Conservation (phyloP, 208 protist genomes). For the Leishmania major region DNA sequence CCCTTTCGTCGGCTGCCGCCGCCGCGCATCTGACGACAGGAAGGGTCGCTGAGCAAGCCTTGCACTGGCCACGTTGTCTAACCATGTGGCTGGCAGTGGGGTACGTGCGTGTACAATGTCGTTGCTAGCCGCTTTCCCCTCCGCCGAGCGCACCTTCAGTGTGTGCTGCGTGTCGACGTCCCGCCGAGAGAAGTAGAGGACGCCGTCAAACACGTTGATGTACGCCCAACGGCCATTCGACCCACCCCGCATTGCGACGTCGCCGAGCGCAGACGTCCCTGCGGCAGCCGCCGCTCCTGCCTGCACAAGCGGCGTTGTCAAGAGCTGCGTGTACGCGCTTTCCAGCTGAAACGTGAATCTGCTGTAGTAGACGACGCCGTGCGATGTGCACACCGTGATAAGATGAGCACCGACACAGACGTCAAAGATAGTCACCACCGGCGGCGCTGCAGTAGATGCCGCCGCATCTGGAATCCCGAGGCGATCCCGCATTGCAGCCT, state of each 20-base stretch:
- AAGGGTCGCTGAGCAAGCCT: too few relatives aligned
- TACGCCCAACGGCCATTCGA: slow-evolving; percentile 34
- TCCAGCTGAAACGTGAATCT: slow-evolving; percentile 16
- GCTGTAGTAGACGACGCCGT: slow-evolving; percentile 35
- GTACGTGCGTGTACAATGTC: slow-evolving; percentile 67
- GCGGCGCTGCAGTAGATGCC: not conserved
- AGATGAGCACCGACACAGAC: slow-evolving; percentile 33
- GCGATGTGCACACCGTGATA: slow-evolving; percentile 39
- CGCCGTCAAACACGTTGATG: not conserved
- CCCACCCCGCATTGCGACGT: slow-evolving; percentile 10
- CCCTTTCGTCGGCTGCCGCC: slow-evolving; percentile 34
- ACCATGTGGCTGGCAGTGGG: slow-evolving; percentile 48
- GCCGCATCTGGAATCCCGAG: not conserved
- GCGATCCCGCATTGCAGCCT: not conserved
- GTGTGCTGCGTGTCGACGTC: slow-evolving; percentile 23
- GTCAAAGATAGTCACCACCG: slow-evolving; percentile 16
- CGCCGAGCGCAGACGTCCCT: not conserved
- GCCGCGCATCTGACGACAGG: not conserved
- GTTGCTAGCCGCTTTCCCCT: slow-evolving; percentile 8
- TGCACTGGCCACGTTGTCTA: slow-evolving; percentile 23
- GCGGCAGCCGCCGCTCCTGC: not conserved
- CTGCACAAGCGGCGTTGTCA: not conserved
- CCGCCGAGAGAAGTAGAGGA: slow-evolving; percentile 17
- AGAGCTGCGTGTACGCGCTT: slow-evolving; percentile 4
- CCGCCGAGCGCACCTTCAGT: slow-evolving; percentile 16